Base-by-base conservation (phyloP, 371 early-diverging fungal genomes). In the Circinella umbellata region DNA sequence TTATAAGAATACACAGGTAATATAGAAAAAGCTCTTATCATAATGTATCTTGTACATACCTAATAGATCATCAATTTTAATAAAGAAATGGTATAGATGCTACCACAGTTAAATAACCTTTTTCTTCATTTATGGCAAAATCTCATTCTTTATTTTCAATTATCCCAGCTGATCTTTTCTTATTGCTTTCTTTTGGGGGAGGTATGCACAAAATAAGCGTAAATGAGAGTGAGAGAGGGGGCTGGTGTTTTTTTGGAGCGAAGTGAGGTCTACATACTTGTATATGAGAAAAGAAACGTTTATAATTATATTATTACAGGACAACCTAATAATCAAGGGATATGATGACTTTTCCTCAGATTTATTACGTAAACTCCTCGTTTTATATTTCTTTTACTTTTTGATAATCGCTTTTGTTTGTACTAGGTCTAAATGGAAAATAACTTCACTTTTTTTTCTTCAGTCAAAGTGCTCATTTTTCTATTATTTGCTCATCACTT, bases 11-110 rank as follows among this genome's bases (percentile, higher is more conserved):
- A 42, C 42, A 42, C 27, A 27, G 27, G 42, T 42, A 42, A 9
- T 42, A 42, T 42, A 42, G 54, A 54, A n/a, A 7, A 47, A 47
- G 54, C 9, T n/a, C 57, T 57, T 57, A 57, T 57, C 57, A 34
- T 34, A 57, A 57, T 57, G 57, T 57, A 57, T 57, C 57, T 57
- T 57, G 57, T 57, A 57, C 57, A 34, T 57, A 27, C 34, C 20
- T 27, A 27, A 27, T 54, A 54, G 54, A 57, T 57, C 57, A 27
- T 27, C 57, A 57, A 27, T n/a, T 27, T 4, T 17, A 18, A 57
- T 51, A 42, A 27, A 27, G 2, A 27, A 27, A 27, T 27, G 27
- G 27, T 54, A n/a, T 54, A 54, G 54, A 54, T 54, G 54, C 47
- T 18, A 54, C 54, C 54, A 54, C n/a, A n/a, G 54, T 18, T 54